Evolutionary conservation across 2,329 filamentous ascomycete genomes (phyloP).

Genomic region (Calonectria leucothoes): DNA sequence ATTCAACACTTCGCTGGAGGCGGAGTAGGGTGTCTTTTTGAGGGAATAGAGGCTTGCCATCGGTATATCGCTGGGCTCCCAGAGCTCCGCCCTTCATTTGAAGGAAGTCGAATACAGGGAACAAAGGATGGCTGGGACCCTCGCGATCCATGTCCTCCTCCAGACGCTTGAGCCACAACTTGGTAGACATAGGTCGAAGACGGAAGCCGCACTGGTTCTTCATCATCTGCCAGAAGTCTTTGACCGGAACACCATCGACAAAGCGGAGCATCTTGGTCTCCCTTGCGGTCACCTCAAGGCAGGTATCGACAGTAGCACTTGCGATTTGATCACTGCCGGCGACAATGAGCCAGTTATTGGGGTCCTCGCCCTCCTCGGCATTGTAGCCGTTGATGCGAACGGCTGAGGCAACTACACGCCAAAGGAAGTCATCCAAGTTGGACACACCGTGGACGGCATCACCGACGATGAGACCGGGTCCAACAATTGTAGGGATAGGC

Average conservation of each 20-base stretch:
- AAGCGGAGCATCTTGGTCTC: slow-evolving; percentile 14
- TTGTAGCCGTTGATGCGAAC: slow-evolving; percentile 15
- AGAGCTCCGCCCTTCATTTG: not conserved
- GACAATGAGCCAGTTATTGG: slow-evolving; percentile 13
- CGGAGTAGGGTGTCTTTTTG: slow-evolving; percentile 5
- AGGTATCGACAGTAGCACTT: not conserved
- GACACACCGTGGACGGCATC: not conserved
- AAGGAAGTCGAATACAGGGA: not conserved
- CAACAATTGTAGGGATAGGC: not conserved
- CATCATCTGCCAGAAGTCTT: slow-evolving; percentile 14
- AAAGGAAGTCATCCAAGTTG: slow-evolving; percentile 14
- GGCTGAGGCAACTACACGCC: slow-evolving; percentile 18
- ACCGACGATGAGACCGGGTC: not conserved
- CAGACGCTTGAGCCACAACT: slow-evolving; percentile 3
- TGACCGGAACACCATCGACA: slow-evolving; percentile 10
- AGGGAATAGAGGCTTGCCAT: not conserved
- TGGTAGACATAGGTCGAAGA: slow-evolving; percentile 5
- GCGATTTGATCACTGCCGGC: slow-evolving; percentile 21
- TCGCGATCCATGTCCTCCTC: slow-evolving; percentile 10
- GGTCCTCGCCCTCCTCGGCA: slow-evolving; percentile 6
- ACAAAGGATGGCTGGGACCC: slow-evolving; percentile 7
- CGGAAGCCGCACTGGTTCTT: slow-evolving; percentile 8
- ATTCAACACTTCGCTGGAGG: slow-evolving; percentile 9
- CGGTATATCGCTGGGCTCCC: not conserved
- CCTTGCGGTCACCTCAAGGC: not conserved